Base-by-base conservation (phyloP, 805 yeast genomes). In the Hanseniaspora vineae region DNA sequence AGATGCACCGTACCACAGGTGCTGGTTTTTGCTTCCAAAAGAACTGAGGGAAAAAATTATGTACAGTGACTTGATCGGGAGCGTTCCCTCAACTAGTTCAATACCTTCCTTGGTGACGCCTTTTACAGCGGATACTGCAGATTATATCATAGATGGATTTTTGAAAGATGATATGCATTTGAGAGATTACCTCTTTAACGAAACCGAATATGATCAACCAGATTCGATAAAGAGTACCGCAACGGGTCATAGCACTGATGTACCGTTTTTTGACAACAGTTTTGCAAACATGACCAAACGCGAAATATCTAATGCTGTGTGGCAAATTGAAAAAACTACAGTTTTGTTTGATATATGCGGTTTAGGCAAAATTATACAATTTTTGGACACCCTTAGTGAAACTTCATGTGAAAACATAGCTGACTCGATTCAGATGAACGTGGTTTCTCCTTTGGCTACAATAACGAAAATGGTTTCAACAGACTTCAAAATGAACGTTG, bases 1-100 rank as follows among this genome's bases (percentile, higher is more conserved):
- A 55, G 98, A 92, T 68, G 83, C 84, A 0, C 87, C 96, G 0
- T 87, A 78, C 52, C 92, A 86, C 54, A 66, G 98, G 48, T 68
- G 79, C 18, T 81, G 92, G 0, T 89, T 87, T 59, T 61, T 90
- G 31, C 60, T 90, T 9, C 72, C 75, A 2, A 71, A 70, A 6
- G 69, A 71, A 13, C 64, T 66, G 13, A 73, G 80, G 47, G 73
- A 72, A 44, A 60, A 65, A 0, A 55, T 55, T 18, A 39, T 52
- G 0, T 84, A 80, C 53, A 62, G 68, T n/a, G 67, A 68, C 5
- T 67, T 70, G 0, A 71, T 63, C 51, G 79, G 81, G 0, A 65
- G 75, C 6, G 73, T 83, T 9, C 61, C 69, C 18, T 80, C 88
- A 0, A 75, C 86, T 0, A 65, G 81, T 3, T 69, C 87, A 1